phyloP scores from a whole-genome alignment of 202 grass and related monocot species.

The Hordeum pubiflorum region DNA sequence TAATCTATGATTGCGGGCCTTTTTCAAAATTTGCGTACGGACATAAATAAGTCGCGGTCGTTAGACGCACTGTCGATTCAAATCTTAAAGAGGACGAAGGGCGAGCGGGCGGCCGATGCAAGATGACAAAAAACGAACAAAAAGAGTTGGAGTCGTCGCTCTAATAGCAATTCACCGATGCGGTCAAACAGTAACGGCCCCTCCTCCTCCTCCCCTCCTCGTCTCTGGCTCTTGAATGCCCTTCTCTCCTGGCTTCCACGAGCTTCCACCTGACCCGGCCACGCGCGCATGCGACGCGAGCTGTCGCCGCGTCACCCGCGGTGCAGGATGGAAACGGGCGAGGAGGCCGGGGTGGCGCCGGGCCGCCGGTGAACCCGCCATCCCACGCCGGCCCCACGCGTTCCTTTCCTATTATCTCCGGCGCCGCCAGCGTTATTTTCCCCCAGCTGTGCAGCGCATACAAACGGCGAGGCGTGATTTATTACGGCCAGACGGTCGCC shows the following conservation, averaged over 20 bases:
- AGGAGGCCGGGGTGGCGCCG: neutral
- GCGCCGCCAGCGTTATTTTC: neutral
- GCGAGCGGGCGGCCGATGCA: too few relatives aligned
- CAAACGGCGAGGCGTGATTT: neutral
- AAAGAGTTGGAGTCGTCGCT: too few relatives aligned
- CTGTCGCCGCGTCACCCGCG: neutral
- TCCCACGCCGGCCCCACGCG: neutral
- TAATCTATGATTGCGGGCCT: too few relatives aligned
- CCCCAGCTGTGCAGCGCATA: neutral
- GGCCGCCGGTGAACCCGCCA: too few relatives aligned
- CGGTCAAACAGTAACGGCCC: too few relatives aligned
- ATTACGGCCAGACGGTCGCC: neutral
- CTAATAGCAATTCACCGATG: too few relatives aligned
- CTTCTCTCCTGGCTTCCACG: neutral
- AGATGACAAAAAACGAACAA: too few relatives aligned
- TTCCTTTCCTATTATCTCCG: neutral
- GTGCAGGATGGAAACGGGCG: neutral
- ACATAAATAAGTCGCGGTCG: too few relatives aligned
- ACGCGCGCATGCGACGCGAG: neutral
- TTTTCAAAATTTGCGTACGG: too few relatives aligned
- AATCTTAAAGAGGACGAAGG: too few relatives aligned
- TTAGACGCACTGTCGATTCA: too few relatives aligned
- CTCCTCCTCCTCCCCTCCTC: neutral
- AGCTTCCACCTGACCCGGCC: neutral
- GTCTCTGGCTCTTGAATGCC: neutral